Evolutionary conservation across 202 grass and related monocot species (phyloP).

Genomic region (Eragrostis tef): DNA sequence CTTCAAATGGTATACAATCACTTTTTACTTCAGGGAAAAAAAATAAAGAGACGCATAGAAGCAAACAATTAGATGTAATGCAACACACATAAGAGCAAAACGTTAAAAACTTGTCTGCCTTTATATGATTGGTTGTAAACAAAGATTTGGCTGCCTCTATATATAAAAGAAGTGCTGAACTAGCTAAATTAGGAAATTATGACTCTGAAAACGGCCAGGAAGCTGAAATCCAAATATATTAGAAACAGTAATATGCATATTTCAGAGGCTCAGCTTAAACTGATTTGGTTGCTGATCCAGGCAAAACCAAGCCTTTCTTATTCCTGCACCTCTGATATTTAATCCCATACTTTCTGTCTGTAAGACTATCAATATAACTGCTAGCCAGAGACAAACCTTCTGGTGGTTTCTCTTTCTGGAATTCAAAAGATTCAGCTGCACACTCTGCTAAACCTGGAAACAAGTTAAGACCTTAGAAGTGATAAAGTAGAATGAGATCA

Average conservation of each 20-base stretch:
- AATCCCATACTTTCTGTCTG: not conserved
- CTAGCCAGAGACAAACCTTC: conserved; percentile 26
- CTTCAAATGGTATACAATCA: not conserved
- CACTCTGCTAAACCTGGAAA: conserved; percentile 34
- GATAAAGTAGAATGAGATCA: not conserved
- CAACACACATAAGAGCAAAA: not conserved
- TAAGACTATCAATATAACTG: not conserved
- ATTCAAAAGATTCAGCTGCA: not conserved
- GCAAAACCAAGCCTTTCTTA: not conserved
- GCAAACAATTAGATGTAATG: not conserved
- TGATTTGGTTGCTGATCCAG: not conserved
- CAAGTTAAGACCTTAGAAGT: conserved; percentile 4
- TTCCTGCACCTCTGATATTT: not conserved
- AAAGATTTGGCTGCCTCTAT: not conserved
- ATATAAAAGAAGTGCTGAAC: not conserved
- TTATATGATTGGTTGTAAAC: too few relatives aligned
- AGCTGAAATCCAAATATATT: conserved; percentile 3
- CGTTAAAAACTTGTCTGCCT: not conserved
- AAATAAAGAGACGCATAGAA: not conserved
- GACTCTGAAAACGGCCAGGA: not conserved
- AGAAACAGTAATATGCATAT: conserved; percentile 17
- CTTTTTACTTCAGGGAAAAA: not conserved
- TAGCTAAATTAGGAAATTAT: not conserved
- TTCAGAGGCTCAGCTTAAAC: not conserved
- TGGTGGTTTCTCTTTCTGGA: not conserved